Percentiles rank a stretch among this genome's conserved stretches.
Evolutionary conservation across 1,139 yeast species (phyloP).

Genomic region (Saccharomyces hybrid): DNA sequence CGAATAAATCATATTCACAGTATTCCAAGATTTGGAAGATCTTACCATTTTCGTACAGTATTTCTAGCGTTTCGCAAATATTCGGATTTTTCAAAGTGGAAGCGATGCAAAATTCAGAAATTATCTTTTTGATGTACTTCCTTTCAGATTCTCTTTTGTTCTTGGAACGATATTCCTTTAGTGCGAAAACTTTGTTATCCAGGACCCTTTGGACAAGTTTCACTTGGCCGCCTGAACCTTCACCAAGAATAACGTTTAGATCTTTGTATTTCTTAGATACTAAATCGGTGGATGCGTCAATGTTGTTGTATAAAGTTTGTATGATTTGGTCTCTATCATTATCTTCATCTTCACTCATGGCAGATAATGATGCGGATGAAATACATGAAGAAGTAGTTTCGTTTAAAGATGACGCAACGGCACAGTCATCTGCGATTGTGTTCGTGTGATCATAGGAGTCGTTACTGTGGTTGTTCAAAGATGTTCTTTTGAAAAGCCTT

Average conservation of each 20-base stretch:
- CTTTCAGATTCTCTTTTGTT: constrained; percentile 68
- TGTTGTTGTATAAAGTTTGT: not conserved
- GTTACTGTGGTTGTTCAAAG: not conserved
- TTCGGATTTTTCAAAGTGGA: constrained; percentile 90
- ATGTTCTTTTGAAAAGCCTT: not conserved
- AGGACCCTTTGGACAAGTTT: constrained; percentile 66
- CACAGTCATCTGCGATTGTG: not conserved
- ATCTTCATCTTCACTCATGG: not conserved
- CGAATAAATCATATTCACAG: constrained; percentile 88
- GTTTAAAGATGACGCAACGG: not conserved
- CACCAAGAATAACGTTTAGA: constrained; percentile 76
- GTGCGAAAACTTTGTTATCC: constrained; percentile 79
- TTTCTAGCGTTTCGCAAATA: constrained; percentile 83
- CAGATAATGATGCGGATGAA: not conserved
- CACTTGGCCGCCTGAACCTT: constrained; percentile 95
- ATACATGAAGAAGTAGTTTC: not conserved
- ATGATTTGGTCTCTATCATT: not conserved
- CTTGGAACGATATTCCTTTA: constrained; percentile 81
- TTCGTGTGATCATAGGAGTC: not conserved
- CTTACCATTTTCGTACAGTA: constrained; percentile 47
- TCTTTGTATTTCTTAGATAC: constrained; percentile 62
- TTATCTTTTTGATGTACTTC: constrained; percentile 84
- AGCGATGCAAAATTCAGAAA: constrained; percentile 92
- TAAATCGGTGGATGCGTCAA: constrained; percentile 16
- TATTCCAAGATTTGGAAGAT: constrained; percentile 93